Evolutionary conservation across 768 basidiomycete species (phyloP), one percentile per base, ranked within the genome.

Genomic region (Hericium alpestre): DNA sequence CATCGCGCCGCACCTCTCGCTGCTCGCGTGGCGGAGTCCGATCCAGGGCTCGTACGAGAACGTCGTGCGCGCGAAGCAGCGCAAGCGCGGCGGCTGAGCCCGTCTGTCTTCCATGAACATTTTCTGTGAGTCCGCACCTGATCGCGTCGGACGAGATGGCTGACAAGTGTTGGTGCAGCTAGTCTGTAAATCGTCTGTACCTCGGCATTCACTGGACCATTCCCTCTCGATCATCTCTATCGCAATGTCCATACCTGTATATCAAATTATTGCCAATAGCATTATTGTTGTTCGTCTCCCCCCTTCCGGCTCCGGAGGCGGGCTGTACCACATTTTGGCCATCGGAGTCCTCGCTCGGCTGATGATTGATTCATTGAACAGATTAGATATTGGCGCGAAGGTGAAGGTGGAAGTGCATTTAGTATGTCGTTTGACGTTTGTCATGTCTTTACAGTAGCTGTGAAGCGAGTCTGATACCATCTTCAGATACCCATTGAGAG

Each of bases 21-120:
- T 87, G 50, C 72, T 88, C 37, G 73, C 78, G 16, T 76, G 82
- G 67, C 76, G 83, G 52, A 81, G 77, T 53, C 86, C 88, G 22
- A 71, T 90, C 56, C 75, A 79, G 63, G 87, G 87, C 66, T 81
- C 84, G 22, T 82, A 81, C 63, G 87, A 88, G 57, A 76, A 84
- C 53, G 81, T 87, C 39, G 73, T 78, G 56, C 69, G 73, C 46
- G 85, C 83, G 25, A 86, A 82, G 72, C 63, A 22, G 25, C 22
- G 41, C 5, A 57, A 46, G 41, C 46, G 46, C 18, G 56, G 18
- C 3, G 39, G 55, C 43, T 57, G 18, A 38, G 7, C 20, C 2
- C 9, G 18, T 9, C 27, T 10, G 15, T 9, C 23, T 50, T n/a
- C 49, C 2, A n/a, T 37, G 49, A 18, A 32, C 32, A 32, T 25